Evolutionary conservation across 2,329 filamentous ascomycete genomes (phyloP), one percentile per base, ranked within the genome.

Genomic region (Didymella arachidicola): DNA sequence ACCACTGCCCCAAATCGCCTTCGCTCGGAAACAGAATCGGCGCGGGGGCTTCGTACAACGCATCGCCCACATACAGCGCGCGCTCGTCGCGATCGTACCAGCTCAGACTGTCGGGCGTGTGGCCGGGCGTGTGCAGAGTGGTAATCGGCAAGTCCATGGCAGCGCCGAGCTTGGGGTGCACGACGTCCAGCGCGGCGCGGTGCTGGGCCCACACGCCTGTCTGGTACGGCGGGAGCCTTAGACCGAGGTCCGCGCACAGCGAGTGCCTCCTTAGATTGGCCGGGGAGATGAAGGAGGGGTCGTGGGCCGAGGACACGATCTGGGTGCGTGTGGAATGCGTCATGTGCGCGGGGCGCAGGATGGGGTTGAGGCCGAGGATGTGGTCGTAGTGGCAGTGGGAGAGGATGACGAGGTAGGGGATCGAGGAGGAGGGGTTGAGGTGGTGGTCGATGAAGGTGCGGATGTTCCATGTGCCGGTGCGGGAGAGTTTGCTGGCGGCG

Each of bases 321-420:
- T 42, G 42, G 10, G 42, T 44, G 39, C 26, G 36, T 3, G 44
- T 8, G 8, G 49, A 47, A 27, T 53, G 49, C 2, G 42, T 30
- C 12, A 10, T n/a, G 43, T 52, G 45, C 4, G 34, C 42, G 3
- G 47, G 54, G 10, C 25, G 42, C 3, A 58, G 54, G 18, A 62
- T 41, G 7, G 53, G 48, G 1, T 29, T 22, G 4, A 63, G 50
- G 7, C 57, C 60, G 12, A 63, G 60, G 46, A 63, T 60, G 43
- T 60, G 60, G 36, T 63, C 57, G 49, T 60, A 63, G 50, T 60
- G 60, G 46, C 60, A 63, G 32, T 63, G 60, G 3, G 53, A 60
- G 22, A 63, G 57, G 38, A 63, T 52, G 43, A 63, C 34, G n/a
- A 58, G 57, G 38, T 63, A 60, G 18, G 47, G 53, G 18, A 48